These are phyloP conservation scores for Skeletonema costatum DNA, from an alignment of 108 stramenopile genomes.

Conservation along the genomic window DNA sequence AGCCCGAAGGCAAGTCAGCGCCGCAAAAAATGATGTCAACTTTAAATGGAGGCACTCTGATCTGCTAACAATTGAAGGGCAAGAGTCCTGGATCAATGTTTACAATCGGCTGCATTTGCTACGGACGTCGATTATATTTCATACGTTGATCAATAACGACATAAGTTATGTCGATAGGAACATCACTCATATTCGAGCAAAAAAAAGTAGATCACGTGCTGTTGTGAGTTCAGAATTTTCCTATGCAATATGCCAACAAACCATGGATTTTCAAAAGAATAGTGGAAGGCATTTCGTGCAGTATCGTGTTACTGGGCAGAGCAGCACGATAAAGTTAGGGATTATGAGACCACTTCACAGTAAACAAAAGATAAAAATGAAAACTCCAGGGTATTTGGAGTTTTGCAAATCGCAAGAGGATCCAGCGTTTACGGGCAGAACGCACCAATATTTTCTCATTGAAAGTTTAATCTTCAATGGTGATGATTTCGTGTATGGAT, in stretches of 20 bases:
- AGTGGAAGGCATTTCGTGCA: background rate
- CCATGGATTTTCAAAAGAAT: background rate
- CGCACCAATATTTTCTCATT: background rate
- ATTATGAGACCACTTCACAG: slow-evolving; percentile 6
- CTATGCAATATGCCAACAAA: slow-evolving; percentile 10
- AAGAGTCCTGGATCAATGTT: slow-evolving; percentile 17
- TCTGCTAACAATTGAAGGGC: background rate
- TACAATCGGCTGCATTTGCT: slow-evolving; percentile 1
- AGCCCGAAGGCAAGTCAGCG: slow-evolving; percentile 1
- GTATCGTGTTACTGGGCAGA: background rate
- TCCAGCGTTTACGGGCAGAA: background rate
- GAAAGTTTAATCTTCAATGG: background rate
- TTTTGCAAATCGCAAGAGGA: background rate
- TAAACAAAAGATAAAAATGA: slow-evolving; percentile 2
- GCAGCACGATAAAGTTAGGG: background rate
- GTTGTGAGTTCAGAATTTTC: background rate
- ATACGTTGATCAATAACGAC: background rate
- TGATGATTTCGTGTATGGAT: background rate
- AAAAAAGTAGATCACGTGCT: background rate
- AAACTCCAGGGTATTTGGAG: background rate
- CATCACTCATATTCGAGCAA: background rate
- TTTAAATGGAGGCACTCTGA: slow-evolving; percentile 9
- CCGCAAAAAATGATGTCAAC: slow-evolving; percentile 1
- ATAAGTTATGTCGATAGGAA: slow-evolving; percentile 3
- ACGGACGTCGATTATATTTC: background rate